Conservation (phyloP, 2,329 filamentous ascomycete genomes). For the Zelopaecilomyces penicillatus region DNA sequence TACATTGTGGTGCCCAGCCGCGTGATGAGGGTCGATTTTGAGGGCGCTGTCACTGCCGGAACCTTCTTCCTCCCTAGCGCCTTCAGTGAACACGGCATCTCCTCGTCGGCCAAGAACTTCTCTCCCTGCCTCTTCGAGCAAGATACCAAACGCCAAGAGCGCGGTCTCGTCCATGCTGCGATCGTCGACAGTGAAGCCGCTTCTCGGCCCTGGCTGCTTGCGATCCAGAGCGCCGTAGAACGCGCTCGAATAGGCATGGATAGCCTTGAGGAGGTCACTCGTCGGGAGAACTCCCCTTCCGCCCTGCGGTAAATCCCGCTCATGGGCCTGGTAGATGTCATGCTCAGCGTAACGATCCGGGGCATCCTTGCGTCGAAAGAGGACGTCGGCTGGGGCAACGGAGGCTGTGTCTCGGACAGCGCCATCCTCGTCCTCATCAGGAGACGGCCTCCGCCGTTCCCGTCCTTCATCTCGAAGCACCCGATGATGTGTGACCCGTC, state of each 20-base stretch:
- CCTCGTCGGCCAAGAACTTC: slow-evolving; percentile 55
- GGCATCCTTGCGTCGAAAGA: slow-evolving; percentile 57
- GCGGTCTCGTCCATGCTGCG: slow-evolving; percentile 71
- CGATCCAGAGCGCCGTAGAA: slow-evolving; percentile 47
- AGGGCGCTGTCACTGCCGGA: slow-evolving; percentile 1
- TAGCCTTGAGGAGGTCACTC: slow-evolving; percentile 58
- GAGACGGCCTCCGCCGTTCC: not conserved
- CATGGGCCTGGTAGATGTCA: slow-evolving; percentile 62
- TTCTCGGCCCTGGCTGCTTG: slow-evolving; percentile 7
- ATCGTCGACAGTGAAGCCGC: slow-evolving; percentile 34
- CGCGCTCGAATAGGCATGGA: slow-evolving; percentile 60
- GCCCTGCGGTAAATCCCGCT: slow-evolving; percentile 40
- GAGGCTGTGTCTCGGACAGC: slow-evolving; percentile 9
- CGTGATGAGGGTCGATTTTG: not conserved
- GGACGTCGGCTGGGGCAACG: slow-evolving; percentile 60
- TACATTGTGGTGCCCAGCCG: slow-evolving; percentile 17
- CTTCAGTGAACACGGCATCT: slow-evolving; percentile 64
- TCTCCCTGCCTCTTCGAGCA: slow-evolving; percentile 62
- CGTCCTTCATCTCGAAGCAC: slow-evolving; percentile 13
- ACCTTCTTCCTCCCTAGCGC: slow-evolving; percentile 15
- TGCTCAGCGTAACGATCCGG: slow-evolving; percentile 61
- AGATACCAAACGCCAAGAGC: slow-evolving; percentile 63
- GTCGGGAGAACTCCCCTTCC: slow-evolving; percentile 49
- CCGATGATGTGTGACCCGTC: slow-evolving; percentile 19
- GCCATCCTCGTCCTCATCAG: not conserved